These are phyloP conservation scores for Saccharomyces hybrid DNA, from an alignment of 1,139 yeast genomes.

Conservation along the genomic window DNA sequence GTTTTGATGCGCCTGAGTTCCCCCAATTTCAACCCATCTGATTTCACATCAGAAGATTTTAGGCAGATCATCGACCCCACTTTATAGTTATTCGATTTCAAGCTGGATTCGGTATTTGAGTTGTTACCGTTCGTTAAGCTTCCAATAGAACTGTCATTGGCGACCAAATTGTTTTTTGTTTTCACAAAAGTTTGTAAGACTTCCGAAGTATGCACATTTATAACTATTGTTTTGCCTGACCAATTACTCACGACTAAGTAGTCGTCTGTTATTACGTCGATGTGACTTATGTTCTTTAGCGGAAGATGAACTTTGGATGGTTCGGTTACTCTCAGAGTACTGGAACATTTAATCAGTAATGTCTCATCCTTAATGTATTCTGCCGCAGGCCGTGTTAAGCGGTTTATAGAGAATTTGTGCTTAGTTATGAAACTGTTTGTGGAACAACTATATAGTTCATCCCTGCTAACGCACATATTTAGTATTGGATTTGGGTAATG, in stretches of 20 bases:
- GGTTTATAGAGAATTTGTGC: background rate
- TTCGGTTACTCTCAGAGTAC: background rate
- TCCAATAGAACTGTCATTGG: conserved; percentile 19
- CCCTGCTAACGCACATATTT: conserved; percentile 10
- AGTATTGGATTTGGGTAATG: conserved; percentile 30
- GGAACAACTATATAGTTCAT: conserved; percentile 10
- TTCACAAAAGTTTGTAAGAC: conserved; percentile 8
- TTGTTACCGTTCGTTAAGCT: conserved; percentile 4
- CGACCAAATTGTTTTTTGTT: conserved; percentile 16
- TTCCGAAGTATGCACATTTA: background rate
- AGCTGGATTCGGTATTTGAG: conserved; percentile 1
- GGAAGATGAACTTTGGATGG: background rate
- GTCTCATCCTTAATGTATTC: background rate
- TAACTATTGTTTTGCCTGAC: conserved; percentile 19
- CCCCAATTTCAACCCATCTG: background rate
- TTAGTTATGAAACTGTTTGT: conserved; percentile 1
- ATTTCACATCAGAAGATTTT: background rate
- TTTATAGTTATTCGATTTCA: conserved; percentile 5
- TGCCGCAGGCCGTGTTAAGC: background rate
- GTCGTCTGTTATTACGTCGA: conserved; percentile 1
- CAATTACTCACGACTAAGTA: conserved; percentile 17
- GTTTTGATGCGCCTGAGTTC: background rate
- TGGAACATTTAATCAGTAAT: background rate
- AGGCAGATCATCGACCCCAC: conserved; percentile 1
- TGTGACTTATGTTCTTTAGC: conserved; percentile 1